Base-by-base conservation (phyloP, 352 stramenopile genomes). In the Phytophthora palmivora region DNA sequence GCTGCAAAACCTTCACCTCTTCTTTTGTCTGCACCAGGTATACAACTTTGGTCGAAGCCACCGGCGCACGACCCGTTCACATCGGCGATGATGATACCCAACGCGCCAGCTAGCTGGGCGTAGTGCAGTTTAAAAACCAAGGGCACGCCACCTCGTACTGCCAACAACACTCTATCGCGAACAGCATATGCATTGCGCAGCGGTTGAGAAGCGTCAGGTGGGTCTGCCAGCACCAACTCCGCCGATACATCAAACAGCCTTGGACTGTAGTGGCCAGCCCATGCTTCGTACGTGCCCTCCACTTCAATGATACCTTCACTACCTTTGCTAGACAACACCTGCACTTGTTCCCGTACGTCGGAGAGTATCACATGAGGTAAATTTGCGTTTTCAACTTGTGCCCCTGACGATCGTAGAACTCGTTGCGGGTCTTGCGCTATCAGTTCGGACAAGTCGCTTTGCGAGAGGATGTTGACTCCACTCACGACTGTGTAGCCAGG, bases 91-190 rank as follows among this genome's bases (percentile, higher is more conserved):
- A 95, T 55, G 19, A 95, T 69, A 16, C 80, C 86, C 5, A 95
- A 56, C 0, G 86, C 86, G 0, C 86, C 86, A 0, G 86, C 86
- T 26, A 43, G 63, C 43, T 95, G 86, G 14, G 82, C 84, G 43
- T 85, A 72, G 30, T 75, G 67, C 15, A 84, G 22, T 52, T 95
- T 95, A 67, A 89, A 88, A 30, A 88, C 73, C 47, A 95, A 76
- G 0, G 86, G 77, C 1, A 85, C 76, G 7, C 44, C 42, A 10
- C 83, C 85, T 30, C 81, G 80, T 5, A 72, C 34, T n/a, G 83
- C 62, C 44, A 93, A 38, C 18, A 88, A 63, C 11, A 93, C 62
- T 30, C 86, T 82, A 43, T 90, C 82, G 4, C 67, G 73, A n/a
- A 85, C 79, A 7, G 65, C 46, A 4, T 55, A 61, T 6, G 70